Conservation (phyloP, 768 basidiomycete genomes). For the Mrakia hoshinonis region DNA sequence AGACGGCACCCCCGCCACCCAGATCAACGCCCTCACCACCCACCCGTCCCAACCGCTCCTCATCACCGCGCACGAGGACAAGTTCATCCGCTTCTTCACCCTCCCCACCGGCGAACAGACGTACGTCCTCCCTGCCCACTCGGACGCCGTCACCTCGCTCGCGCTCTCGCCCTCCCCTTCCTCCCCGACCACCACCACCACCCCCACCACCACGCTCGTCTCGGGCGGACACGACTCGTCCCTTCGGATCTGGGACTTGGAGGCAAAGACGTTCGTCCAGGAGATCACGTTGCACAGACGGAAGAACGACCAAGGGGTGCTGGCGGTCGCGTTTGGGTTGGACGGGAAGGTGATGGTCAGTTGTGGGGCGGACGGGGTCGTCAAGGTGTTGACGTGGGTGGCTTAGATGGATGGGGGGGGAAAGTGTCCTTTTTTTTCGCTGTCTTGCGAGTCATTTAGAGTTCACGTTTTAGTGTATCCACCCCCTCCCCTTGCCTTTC, state of each 20-base stretch:
- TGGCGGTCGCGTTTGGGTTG: constrained; percentile 77
- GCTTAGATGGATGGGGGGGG: no score
- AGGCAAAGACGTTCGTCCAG: constrained; percentile 65
- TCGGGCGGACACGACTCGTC: constrained; percentile 92
- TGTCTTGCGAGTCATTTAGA: no score
- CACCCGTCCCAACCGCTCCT: constrained; percentile 84
- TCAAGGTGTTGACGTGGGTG: constrained; percentile 21
- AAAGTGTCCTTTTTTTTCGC: no score
- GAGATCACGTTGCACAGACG: constrained; percentile 77
- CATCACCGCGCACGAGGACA: constrained; percentile 88
- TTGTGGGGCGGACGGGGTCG: constrained; percentile 66
- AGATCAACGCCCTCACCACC: constrained; percentile 76
- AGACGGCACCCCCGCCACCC: constrained; percentile 68
- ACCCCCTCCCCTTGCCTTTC: no score
- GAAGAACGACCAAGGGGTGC: constrained; percentile 82
- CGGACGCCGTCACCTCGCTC: constrained; percentile 83
- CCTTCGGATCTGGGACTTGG: constrained; percentile 84
- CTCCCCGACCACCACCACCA: no score
- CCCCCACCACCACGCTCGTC: no score
- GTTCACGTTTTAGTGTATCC: no score
- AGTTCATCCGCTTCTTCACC: constrained; percentile 82
- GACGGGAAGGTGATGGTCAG: constrained; percentile 79
- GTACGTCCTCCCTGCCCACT: constrained; percentile 79
- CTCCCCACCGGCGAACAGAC: constrained; percentile 77
- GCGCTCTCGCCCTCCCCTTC: constrained; percentile 47